phyloP scores from a whole-genome alignment of 1,139 yeast species.

The Protomyces macrosporus region DNA sequence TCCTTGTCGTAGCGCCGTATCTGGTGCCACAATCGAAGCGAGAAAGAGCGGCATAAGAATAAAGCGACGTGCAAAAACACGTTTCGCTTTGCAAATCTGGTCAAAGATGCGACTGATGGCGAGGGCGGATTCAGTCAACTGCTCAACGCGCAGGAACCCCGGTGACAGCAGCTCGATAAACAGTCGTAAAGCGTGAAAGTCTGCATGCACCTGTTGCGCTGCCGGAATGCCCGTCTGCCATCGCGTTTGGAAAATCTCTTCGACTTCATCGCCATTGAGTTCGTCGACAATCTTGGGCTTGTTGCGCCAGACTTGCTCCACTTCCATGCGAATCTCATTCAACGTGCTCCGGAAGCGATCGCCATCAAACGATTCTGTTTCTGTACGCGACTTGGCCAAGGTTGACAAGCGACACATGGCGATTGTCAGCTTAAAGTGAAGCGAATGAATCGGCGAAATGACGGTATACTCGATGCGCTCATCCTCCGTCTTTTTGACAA shows the following conservation, averaged over 20 bases:
- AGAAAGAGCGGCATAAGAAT: slow-evolving; percentile 22
- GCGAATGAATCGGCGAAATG: slow-evolving; percentile 13
- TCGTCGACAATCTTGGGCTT: slow-evolving; percentile 19
- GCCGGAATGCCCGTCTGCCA: slow-evolving; percentile 18
- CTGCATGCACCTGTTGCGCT: slow-evolving; percentile 7
- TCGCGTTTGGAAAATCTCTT: slow-evolving; percentile 12
- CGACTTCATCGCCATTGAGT: slow-evolving; percentile 6
- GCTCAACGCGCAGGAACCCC: not conserved
- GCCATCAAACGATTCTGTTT: not conserved
- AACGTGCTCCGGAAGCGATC: not conserved
- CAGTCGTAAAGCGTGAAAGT: slow-evolving; percentile 4
- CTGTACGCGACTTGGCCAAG: slow-evolving; percentile 4
- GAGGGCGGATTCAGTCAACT: not conserved
- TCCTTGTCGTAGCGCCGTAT: not conserved
- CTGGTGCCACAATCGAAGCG: slow-evolving; percentile 12
- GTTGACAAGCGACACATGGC: slow-evolving; percentile 1
- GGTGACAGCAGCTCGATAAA: slow-evolving; percentile 6
- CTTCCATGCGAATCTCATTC: not conserved
- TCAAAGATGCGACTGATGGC: slow-evolving; percentile 13
- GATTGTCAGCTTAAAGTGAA: not conserved
- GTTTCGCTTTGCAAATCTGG: slow-evolving; percentile 1
- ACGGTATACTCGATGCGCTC: slow-evolving; percentile 21
- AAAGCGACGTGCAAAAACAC: slow-evolving; percentile 4
- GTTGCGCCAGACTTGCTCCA: slow-evolving; percentile 11
- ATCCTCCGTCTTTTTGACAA: slow-evolving; percentile 22